Evolutionary conservation across 345 rosid genomes (phyloP), one percentile per base, ranked within the genome.

Genomic region (Citrus hindsii): DNA sequence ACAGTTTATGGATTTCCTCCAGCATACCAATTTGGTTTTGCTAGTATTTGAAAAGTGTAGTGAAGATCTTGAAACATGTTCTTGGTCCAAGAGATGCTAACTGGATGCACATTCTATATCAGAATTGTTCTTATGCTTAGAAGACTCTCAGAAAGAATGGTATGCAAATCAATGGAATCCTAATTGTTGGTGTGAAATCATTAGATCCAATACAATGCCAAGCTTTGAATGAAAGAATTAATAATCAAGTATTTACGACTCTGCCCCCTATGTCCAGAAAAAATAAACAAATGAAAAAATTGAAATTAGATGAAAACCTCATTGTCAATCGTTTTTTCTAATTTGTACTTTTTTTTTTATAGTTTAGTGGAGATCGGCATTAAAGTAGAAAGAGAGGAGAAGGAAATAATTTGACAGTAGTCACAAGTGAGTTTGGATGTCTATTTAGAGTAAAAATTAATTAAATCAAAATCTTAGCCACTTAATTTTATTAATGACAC

Each of bases 31-130:
- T 87, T 84, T 89, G 74, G 95, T 96, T 73, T 83, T 94, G 75
- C 82, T 97, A 67, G 99, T 92, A 37, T 94, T 96, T 84, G 98
- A 96, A 77, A 96, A 96, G 81, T 91, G 92, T 58, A 97, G 98
- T 60, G 87, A 90, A 35, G 83, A 89, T 1, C 40, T 37, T 37
- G 40, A 7, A 37, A 37, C 40, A 37, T 37, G 40, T 1, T 37
- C 0, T 8, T 6, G 95, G 37, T 35, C 37, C 37, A 35, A 35
- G 37, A 80, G 90, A 90, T 76, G 97, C 98, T 60, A 96, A 96
- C 90, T 94, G 98, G 97, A 92, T 96, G 92, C 92, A 94, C 87
- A 92, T 96, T 79, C 94, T 92, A 13, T 96, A 90, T 83, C 92
- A 84, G 99, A 91, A 86, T 74, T 93, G 90, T 4, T 86, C 92